Conservation (phyloP, 163 green algal species). For the Scenedesmus sp. region DNA sequence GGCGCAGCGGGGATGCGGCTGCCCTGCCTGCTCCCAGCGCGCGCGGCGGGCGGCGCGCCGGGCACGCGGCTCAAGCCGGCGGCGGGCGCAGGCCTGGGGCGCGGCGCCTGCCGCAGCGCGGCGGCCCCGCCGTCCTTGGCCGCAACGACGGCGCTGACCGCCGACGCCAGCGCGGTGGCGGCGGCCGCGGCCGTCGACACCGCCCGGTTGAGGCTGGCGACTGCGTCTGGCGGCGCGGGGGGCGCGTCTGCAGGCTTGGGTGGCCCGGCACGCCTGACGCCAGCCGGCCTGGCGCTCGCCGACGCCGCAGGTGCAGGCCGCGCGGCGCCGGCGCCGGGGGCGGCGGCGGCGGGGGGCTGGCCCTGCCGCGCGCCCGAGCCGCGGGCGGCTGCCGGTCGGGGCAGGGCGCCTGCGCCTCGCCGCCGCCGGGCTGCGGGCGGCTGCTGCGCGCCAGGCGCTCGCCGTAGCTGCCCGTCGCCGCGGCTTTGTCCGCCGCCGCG, state of each 20-base stretch:
- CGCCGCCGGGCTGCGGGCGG: not conserved
- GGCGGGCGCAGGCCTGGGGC: no score
- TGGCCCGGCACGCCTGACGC: not conserved
- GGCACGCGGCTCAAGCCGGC: no score
- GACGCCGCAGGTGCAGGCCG: not conserved
- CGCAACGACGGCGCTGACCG: not conserved
- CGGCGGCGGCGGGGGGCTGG: not conserved
- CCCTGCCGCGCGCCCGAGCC: not conserved
- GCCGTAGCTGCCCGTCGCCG: not conserved
- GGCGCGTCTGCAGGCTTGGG: not conserved
- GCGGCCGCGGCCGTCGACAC: slow-evolving; percentile 1
- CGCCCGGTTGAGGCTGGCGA: not conserved
- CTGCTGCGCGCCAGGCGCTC: not conserved
- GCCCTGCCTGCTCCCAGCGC: not conserved
- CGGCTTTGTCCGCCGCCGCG: not conserved
- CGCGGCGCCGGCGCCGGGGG: not conserved
- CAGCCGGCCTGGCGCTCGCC: no score
- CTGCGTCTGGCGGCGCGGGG: not conserved
- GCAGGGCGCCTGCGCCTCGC: not conserved
- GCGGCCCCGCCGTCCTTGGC: not conserved
- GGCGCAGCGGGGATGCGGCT: not conserved
- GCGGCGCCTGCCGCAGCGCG: not conserved
- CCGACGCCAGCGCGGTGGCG: not conserved
- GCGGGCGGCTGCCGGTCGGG: not conserved
- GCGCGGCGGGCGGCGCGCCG: no score